phyloP scores from a whole-genome alignment of 257 asterid genomes.

The Mentha longifolia region DNA sequence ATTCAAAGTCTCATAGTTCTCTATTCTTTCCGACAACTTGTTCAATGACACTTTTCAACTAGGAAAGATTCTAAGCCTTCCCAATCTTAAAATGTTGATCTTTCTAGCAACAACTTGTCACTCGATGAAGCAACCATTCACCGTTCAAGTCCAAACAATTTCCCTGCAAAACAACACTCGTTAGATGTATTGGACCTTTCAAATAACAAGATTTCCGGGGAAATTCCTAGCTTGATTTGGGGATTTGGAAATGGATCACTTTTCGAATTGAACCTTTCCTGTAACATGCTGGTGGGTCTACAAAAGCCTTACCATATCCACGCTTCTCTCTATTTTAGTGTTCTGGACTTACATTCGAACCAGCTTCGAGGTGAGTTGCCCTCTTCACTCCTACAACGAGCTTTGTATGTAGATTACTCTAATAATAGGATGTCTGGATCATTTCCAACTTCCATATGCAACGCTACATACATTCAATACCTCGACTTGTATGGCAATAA shows the following conservation, averaged over 20 bases:
- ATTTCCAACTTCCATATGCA: neutral
- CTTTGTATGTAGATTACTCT: neutral
- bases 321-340: conserved; percentile 25
- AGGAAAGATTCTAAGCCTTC: too few species aligned
- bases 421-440: neutral
- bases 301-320: conserved; percentile 21
- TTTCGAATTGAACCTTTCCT: neutral
- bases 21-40: too few species aligned
- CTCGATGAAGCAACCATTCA: too few species aligned
- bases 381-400: neutral
- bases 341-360: neutral
- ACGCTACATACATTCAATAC: neutral
- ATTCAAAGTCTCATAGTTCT: too few species aligned
- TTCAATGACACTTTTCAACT: too few species aligned
- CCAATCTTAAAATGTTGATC: too few species aligned
- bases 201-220: neutral
- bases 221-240: neutral
- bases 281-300: conserved; percentile 11
- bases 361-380: neutral
- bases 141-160: too few species aligned
- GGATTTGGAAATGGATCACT: neutral
- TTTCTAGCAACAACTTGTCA: too few species aligned
- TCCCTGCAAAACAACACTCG: too few species aligned
- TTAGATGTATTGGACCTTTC: neutral
- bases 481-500: neutral